Base-by-base conservation (phyloP, 257 asterid species). In the Plantago ovata region DNA sequence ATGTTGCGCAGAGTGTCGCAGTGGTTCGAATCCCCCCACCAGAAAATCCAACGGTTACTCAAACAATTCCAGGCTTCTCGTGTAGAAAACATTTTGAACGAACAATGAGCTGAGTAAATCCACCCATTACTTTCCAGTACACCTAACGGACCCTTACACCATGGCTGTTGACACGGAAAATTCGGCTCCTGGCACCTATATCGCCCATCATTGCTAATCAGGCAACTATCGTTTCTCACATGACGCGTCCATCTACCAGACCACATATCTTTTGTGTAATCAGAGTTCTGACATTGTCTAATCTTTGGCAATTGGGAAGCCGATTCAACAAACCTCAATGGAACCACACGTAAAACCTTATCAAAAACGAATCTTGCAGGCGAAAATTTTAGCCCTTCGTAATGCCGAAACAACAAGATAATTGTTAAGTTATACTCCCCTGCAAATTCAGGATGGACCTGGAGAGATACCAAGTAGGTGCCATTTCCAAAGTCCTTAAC, bases 21-120 rank as follows among this genome's bases (percentile, higher is more conserved):
- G 50, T 93, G 97, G 62, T 93, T 93, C 0, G 97, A 93, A 59
- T 93, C 97, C 0, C 97, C 98, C 97, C 97, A 93, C 98, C 97
- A 89, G 64, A 93, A 93, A 42, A 93, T 81, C 97, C 97, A 93
- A 4, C 94, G 79, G 8, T 69, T 69, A 39, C 45, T 75, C 71
- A 86, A 57, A 54, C 95, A 77, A 19, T 61, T 70, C 97, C 98
- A 89, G 0, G 96, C 94, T 11, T 79, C 79, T 53, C 72, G 60
- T 12, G 60, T 60, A 0, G 66, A 51, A 38, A 79, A 74, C 70
- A 89, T n/a, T 63, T 82, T 76, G 70, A 93, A 89, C 10, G 98
- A 89, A 63, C 98, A 93, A 73, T 92, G 97, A 50, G 97, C 33
- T 1, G 98, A 86, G 72, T 89, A 93, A 5, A 83, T 78, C 96